Percentiles rank a stretch among this genome's conserved stretches.
Conservation (phyloP, 2,329 filamentous ascomycete species). For the Aspergillus pseudonomiae region DNA sequence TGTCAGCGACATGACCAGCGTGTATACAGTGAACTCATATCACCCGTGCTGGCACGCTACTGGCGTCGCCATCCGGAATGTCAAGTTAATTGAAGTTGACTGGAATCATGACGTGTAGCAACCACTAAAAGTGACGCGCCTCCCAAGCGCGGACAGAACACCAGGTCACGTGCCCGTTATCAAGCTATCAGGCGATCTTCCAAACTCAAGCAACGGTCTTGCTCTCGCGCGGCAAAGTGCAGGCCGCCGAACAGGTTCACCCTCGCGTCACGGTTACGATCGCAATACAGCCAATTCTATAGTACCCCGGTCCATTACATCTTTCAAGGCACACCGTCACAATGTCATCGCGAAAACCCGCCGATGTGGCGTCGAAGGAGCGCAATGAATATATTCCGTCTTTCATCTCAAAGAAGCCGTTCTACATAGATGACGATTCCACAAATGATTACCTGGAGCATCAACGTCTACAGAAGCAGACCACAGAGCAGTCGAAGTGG, state of each 20-base stretch:
- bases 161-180: constrained; percentile 31
- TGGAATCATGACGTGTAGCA: constrained; percentile 16
- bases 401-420: constrained; percentile 97
- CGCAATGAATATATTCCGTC: constrained; percentile 98
- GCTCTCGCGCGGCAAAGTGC: neutral
- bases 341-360: constrained; percentile 53
- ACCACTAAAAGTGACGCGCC: constrained; percentile 18
- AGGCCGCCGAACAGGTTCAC: neutral
- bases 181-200: constrained; percentile 11
- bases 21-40: constrained; percentile 12
- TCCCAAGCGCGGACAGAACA: constrained; percentile 27
- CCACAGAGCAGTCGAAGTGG: constrained; percentile 77
- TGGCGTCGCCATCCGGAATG: neutral
- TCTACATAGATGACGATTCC: constrained; percentile 82
- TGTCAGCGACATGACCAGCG: constrained; percentile 29
- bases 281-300: neutral
- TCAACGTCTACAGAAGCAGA: constrained; percentile 77
- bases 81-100: neutral
- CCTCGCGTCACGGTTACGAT: neutral
- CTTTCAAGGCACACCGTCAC: neutral
- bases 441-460: constrained; percentile 91
- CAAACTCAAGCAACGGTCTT: constrained; percentile 3
- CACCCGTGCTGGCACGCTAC: neutral
- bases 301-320: neutral
- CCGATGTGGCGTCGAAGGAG: constrained; percentile 68